Evolutionary conservation across 1,284 basidiomycete genomes (phyloP).

Genomic region (Cutaneotrichosporon mucoides): DNA sequence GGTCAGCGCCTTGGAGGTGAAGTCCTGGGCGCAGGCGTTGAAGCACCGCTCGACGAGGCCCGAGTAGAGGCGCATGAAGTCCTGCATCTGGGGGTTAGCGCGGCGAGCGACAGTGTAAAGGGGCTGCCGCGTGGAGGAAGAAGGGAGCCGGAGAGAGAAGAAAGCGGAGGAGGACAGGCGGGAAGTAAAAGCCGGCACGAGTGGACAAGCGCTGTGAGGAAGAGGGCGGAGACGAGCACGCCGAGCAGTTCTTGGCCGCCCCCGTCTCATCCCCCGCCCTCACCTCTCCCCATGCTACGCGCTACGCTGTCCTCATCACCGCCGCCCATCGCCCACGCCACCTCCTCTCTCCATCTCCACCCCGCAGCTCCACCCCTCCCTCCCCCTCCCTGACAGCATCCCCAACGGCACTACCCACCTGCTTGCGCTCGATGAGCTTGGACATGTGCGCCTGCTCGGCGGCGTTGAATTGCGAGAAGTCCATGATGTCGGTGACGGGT

Average conservation of each 20-base stretch:
- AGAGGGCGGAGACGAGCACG: no score
- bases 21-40: conserved; percentile 90
- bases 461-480: conserved; percentile 75
- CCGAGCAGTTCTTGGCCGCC: no score
- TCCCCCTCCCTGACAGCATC: neutral
- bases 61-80: conserved; percentile 95
- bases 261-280: no score
- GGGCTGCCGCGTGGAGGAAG: no score
- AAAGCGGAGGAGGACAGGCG: no score
- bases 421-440: conserved; percentile 84
- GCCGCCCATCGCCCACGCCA: no score
- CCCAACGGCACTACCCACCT: conserved; percentile 55
- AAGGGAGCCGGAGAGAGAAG: no score
- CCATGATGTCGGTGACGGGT: conserved; percentile 55
- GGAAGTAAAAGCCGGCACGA: neutral
- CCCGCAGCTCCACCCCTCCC: no score
- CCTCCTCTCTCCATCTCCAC: no score
- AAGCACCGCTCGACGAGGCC: conserved; percentile 94
- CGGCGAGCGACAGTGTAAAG: neutral
- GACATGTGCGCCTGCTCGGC: conserved; percentile 88
- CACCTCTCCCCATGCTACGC: no score
- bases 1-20: conserved; percentile 88
- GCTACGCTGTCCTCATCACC: no score
- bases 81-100: conserved; percentile 73
- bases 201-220: no score